Evolutionary conservation across 129 eudicot species (phyloP), one percentile per base, ranked within the genome.

Genomic region (Apium graveolens): DNA sequence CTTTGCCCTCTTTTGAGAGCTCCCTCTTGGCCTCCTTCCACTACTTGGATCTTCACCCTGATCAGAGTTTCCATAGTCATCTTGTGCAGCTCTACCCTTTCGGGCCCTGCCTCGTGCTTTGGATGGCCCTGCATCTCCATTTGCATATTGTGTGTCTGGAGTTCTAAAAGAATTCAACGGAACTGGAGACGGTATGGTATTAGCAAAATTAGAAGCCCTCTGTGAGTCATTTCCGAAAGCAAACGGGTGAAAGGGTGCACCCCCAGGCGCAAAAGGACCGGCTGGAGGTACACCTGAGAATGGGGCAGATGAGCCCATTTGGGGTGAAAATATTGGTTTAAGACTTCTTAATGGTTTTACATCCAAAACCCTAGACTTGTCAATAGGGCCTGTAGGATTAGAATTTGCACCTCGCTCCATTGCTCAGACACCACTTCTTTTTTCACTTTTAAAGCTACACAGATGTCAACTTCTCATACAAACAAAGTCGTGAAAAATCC

Each of bases 251-350:
- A 91, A 87, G 5, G 97, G 95, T 35, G 92, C 81, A 12, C 85
- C 84, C 0, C 92, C 97, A 76, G 97, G 87, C 20, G 91, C 94
- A 66, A 91, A 91, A 39, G 97, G 95, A 20, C 97, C 97, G 1
- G 83, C 42, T 60, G 97, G 97, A 42, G 94, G 89, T 35, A 89
- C 82, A 32, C 94, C 86, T 24, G 86, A 80, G 62, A 84, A 91
- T 9, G 92, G 88, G 26, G 87, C 78, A 42, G 85, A 77, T 21
- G 71, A 66, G 20, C 72, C 72, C 38, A 32, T 12, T 32, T 80
- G 82, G 4, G 86, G 74, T 26, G 96, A 93, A 75, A 92, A 90
- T 37, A 92, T 78, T 4, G 97, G 97, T 73, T 80, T 88, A 34
- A 92, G 96, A 77, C 90, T 84, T 87, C 96, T 77, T 42, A 92